These are phyloP conservation scores for Fusarium circinatum DNA, from an alignment of 2,329 filamentous ascomycete genomes.

Conservation along the genomic window DNA sequence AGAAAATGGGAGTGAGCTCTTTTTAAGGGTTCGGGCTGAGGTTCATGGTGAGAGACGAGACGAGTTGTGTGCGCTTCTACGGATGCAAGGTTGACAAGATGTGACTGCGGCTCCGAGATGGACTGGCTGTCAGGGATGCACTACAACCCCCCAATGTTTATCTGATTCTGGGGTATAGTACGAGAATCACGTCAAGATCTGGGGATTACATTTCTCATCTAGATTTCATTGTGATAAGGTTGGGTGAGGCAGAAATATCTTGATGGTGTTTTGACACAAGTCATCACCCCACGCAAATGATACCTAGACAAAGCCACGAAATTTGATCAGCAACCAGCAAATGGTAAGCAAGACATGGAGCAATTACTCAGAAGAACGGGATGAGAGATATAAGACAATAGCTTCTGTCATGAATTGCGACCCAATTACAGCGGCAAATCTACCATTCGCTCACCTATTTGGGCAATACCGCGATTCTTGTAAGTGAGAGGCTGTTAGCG, in stretches of 20 bases:
- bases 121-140: slow-evolving; percentile 7
- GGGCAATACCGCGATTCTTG: slow-evolving; percentile 20
- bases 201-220: neutral
- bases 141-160: slow-evolving; percentile 1
- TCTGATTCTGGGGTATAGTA: slow-evolving; percentile 21
- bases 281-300: neutral
- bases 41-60: slow-evolving; percentile 1
- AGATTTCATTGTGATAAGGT: slow-evolving; percentile 9
- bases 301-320: neutral
- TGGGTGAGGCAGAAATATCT: neutral
- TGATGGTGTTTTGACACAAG: neutral
- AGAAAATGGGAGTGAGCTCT: neutral
- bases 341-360: neutral
- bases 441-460: slow-evolving; percentile 18
- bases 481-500: slow-evolving; percentile 1
- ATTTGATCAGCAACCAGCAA: neutral
- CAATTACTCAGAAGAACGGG: slow-evolving; percentile 9
- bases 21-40: slow-evolving; percentile 1
- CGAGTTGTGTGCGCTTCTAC: slow-evolving; percentile 1
- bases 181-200: slow-evolving; percentile 28
- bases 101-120: slow-evolving; percentile 35
- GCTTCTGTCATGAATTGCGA: slow-evolving; percentile 30
- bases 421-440: slow-evolving; percentile 30
- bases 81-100: slow-evolving; percentile 3
- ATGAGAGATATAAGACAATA: slow-evolving; percentile 22